Percentiles rank a stretch among this genome's conserved stretches.
phyloP scores from a whole-genome alignment of 306 rosid species.

The Vigna angularis region DNA sequence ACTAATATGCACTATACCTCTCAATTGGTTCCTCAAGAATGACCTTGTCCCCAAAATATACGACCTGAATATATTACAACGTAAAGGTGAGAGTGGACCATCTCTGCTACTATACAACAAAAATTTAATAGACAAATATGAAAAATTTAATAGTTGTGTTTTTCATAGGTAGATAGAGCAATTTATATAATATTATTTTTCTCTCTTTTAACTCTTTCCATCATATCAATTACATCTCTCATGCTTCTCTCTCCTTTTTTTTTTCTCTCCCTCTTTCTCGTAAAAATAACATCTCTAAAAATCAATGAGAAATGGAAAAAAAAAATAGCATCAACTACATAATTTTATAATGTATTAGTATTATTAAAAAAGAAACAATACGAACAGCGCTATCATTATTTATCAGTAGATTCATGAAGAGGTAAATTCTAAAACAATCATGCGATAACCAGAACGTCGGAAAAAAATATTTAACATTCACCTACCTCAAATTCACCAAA shows the following conservation, averaged over 20 bases:
- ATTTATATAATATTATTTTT: neutral
- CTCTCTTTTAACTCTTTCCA: neutral
- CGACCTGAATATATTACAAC: conserved; percentile 56
- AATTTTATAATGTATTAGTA: neutral
- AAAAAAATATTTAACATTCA: neutral
- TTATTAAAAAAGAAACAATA: conserved; percentile 4
- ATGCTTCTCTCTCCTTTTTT: neutral
- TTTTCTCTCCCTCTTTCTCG: neutral
- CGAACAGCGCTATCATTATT: neutral
- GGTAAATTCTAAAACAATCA: conserved; percentile 39
- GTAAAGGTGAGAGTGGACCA: conserved; percentile 14
- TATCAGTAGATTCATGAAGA: conserved; percentile 6
- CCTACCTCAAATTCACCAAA: conserved; percentile 91
- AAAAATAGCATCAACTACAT: neutral
- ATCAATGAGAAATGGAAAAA: neutral
- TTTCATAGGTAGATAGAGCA: neutral
- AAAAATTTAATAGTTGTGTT: neutral
- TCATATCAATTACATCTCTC: neutral
- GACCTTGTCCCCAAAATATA: conserved; percentile 84
- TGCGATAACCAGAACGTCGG: neutral
- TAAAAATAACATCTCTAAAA: neutral
- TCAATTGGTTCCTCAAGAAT: conserved; percentile 90
- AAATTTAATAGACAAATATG: conserved; percentile 21
- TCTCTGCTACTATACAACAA: conserved; percentile 16
- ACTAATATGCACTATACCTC: conserved; percentile 58